Evolutionary conservation across 192 early-diverging fungal genomes (phyloP), one percentile per base, ranked within the genome.

Genomic region (Allomyces javanicus): DNA sequence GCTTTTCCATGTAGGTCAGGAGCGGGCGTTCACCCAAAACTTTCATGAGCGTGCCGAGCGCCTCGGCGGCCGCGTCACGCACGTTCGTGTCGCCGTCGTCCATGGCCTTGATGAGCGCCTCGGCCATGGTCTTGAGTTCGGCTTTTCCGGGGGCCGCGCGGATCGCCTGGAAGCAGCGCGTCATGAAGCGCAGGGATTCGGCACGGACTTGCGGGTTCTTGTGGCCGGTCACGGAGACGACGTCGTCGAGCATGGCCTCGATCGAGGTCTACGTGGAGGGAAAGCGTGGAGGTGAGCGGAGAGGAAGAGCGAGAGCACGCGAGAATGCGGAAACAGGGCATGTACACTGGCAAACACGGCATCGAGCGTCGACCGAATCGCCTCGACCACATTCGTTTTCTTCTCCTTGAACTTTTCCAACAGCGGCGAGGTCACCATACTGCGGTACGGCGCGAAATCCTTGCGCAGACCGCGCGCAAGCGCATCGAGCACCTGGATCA

Each of bases 341-440:
- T 76, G 75, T 33, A 87, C 80, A 6, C 86, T 78, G 21, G 76
- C 73, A 71, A 88, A 94, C 9, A 91, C 86, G 9, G 90, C 91
- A 68, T 95, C 91, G n/a, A 91, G 71, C 1, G 90, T 89, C 19
- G 73, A 73, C 10, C 86, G 70, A 1, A 97, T 72, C 9, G 91
- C 85, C 25, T 98, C 94, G 5, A 96, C 70, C 11, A 96, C 92
- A 1, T 82, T 81, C 58, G 84, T 78, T 71, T 98, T 99, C 66
- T 93, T 89, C 73, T 99, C 97, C 72, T 99, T 99, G 12, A 92
- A 78, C 69, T 89, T 90, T 76, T 97, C 97, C 40, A 98, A 76
- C 24, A 95, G 72, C 12, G 88, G 87, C 12, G 69, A 68, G 55
- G 73, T 68, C 63, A 87, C 87, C 62, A 87, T 76, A 10, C 75